Evolutionary conservation across 2,329 filamentous ascomycete species (phyloP).

Genomic region (Pseudogymnoascus sp.): DNA sequence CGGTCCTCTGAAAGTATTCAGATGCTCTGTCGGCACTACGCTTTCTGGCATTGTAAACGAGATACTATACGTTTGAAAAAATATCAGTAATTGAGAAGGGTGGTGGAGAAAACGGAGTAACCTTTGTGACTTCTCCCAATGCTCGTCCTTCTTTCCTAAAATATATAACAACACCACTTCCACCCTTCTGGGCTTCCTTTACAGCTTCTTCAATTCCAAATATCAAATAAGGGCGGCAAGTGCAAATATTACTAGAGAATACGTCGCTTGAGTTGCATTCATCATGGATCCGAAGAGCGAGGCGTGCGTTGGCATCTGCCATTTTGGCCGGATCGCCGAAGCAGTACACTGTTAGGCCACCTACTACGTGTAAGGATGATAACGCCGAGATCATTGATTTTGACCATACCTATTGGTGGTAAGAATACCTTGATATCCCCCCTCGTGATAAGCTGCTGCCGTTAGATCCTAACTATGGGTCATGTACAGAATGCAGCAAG

Average conservation of each 20-base stretch:
- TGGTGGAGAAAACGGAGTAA: conserved; percentile 29
- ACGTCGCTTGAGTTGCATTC: conserved; percentile 96
- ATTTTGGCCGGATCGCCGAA: conserved; percentile 94
- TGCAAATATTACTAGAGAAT: conserved; percentile 96
- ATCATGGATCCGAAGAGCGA: conserved; percentile 79
- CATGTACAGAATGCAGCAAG: conserved; percentile 26
- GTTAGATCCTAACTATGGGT: conserved; percentile 25
- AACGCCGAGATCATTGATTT: neutral
- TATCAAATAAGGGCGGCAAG: conserved; percentile 88
- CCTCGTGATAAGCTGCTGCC: conserved; percentile 65
- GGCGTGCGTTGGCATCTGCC: conserved; percentile 70
- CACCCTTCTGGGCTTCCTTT: conserved; percentile 89
- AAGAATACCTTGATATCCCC: conserved; percentile 92
- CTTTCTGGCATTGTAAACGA: conserved; percentile 73
- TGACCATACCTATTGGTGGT: conserved; percentile 67
- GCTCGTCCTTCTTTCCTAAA: conserved; percentile 97
- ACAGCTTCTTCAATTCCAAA: conserved; percentile 97
- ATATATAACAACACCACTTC: conserved; percentile 93
- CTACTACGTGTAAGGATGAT: conserved; percentile 29
- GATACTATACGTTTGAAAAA: conserved; percentile 22
- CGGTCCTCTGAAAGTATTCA: conserved; percentile 95
- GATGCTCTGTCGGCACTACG: conserved; percentile 71
- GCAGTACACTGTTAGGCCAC: conserved; percentile 90
- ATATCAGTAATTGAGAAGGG: conserved; percentile 15
- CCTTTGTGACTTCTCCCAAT: conserved; percentile 90